A percentile compares a stretch with the other conserved stretches of the same genome.
Evolutionary conservation across 176 grass and related monocot genomes (phyloP).

Genomic region (Juncus inflexus): DNA sequence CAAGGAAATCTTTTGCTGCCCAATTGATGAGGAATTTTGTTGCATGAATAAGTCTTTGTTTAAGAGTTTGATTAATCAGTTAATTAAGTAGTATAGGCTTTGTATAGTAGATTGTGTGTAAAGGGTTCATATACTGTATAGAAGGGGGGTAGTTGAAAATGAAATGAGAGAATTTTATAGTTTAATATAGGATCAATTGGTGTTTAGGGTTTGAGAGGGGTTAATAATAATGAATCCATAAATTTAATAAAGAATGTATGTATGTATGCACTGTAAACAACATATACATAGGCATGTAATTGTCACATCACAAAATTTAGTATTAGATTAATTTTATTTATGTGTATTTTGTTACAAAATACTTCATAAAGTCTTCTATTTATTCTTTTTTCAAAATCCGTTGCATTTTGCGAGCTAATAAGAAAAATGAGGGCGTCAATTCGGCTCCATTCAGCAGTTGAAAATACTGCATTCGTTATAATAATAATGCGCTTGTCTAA

Average conservation of each 20-base stretch:
- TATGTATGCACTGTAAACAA: conserved; percentile 24
- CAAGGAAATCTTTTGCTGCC: conserved; percentile 67
- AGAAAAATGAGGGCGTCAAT: too few relatives aligned
- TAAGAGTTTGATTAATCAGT: not conserved
- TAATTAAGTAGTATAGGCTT: conserved; percentile 47
- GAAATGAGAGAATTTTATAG: conserved; percentile 23
- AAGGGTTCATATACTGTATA: conserved; percentile 27
- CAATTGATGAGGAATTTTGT: conserved; percentile 85
- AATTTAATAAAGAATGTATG: conserved; percentile 8
- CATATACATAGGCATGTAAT: conserved; percentile 10
- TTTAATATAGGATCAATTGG: conserved; percentile 26
- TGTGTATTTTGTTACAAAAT: too few relatives aligned
- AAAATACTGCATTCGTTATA: too few relatives aligned
- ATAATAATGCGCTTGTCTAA: too few relatives aligned
- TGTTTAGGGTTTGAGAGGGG: conserved; percentile 13
- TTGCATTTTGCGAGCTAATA: too few relatives aligned
- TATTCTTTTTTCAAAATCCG: too few relatives aligned
- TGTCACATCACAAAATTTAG: too few relatives aligned
- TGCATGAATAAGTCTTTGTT: conserved; percentile 23
- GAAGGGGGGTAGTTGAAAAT: conserved; percentile 28
- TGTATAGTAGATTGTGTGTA: conserved; percentile 50
- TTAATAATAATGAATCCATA: conserved; percentile 20
- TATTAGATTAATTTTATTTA: too few relatives aligned
- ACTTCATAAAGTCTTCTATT: too few relatives aligned
- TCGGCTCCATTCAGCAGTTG: too few relatives aligned